These are phyloP conservation scores for Solanum sitiens DNA, from an alignment of 257 asterid species.

Conservation along the genomic window DNA sequence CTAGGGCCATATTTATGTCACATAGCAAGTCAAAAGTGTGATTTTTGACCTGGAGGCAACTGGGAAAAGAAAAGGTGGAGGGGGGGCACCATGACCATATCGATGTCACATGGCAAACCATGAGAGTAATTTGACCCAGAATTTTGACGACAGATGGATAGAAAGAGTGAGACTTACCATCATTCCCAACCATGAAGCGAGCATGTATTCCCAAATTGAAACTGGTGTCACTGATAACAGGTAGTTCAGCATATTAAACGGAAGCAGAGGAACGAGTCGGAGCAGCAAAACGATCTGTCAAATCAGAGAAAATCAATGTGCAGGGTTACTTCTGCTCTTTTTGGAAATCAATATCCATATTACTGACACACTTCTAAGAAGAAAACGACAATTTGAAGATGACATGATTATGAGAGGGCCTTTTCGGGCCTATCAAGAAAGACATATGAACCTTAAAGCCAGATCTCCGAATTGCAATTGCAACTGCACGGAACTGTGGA, in stretches of 20 bases:
- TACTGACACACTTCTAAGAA: neutral
- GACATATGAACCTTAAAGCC: slow-evolving; percentile 67
- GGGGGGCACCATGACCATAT: neutral
- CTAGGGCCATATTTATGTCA: neutral
- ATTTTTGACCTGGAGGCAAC: neutral
- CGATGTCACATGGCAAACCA: neutral
- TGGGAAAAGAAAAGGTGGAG: neutral
- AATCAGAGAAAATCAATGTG: neutral
- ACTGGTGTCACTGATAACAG: slow-evolving; percentile 94
- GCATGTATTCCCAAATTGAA: slow-evolving; percentile 65
- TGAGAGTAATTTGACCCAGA: neutral
- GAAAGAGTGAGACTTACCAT: slow-evolving; percentile 40
- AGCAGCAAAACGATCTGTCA: slow-evolving; percentile 87
- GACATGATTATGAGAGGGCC: neutral
- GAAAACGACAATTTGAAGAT: neutral
- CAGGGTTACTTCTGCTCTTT: neutral
- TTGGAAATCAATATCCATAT: neutral
- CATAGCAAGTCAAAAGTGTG: neutral
- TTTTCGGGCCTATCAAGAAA: neutral
- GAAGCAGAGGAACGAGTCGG: slow-evolving; percentile 90
- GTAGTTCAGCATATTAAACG: slow-evolving; percentile 94
- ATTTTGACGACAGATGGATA: neutral
- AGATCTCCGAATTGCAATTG: slow-evolving; percentile 71
- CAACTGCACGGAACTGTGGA: slow-evolving; percentile 87
- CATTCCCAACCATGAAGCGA: slow-evolving; percentile 99